Conservation (phyloP, 768 basidiomycete species). For the Pleurotus tuoliensis region DNA sequence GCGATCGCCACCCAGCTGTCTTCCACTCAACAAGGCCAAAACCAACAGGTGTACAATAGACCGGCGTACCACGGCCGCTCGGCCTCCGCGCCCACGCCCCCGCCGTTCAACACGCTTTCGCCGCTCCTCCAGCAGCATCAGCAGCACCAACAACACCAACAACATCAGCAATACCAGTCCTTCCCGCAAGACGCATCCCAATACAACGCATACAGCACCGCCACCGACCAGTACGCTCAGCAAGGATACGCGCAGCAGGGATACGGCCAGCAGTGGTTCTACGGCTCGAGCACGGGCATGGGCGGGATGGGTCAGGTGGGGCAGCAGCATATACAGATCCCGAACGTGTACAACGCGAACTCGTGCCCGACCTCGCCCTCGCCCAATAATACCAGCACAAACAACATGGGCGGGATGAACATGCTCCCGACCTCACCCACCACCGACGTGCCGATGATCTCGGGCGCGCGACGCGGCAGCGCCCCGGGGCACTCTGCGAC, state of each 20-base stretch:
- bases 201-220: no score
- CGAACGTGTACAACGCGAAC: constrained; percentile 48
- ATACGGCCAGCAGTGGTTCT: no score
- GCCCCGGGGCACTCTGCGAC: constrained; percentile 17
- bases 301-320: no score
- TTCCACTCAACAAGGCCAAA: no score
- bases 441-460: constrained; percentile 15
- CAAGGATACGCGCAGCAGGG: no score
- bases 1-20: not conserved
- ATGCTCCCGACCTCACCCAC: constrained; percentile 66
- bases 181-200: no score
- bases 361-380: constrained; percentile 66
- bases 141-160: no score
- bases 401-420: not conserved
- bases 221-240: no score
- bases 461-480: not conserved
- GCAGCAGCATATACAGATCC: constrained; percentile 66
- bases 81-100: constrained; percentile 62
- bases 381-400: no score
- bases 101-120: constrained; percentile 16
- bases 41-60: not conserved
- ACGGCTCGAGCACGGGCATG: no score
- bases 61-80: constrained; percentile 30
- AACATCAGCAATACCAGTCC: constrained; percentile 21
- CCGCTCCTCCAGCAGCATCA: not conserved